phyloP scores from a whole-genome alignment of 768 basidiomycete genomes.

The Boletus rubescentipes region DNA sequence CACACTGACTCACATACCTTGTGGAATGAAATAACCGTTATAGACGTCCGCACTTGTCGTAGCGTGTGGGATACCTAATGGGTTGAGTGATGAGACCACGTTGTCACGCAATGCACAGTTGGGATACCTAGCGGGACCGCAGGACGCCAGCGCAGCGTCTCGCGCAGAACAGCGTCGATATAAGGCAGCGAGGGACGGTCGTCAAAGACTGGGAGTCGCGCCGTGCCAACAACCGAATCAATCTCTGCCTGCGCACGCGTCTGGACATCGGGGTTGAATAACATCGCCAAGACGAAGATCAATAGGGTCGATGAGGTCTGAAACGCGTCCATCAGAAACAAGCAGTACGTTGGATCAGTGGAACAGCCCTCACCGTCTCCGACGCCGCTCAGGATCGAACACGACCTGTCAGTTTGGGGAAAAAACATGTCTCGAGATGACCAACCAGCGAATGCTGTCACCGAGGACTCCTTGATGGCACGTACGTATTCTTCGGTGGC shows the following conservation, averaged over 20 bases:
- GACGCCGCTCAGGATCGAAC: constrained; percentile 22
- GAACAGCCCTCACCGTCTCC: constrained; percentile 25
- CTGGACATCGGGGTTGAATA: constrained; percentile 38
- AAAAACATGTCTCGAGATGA: not conserved
- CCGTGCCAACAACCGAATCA: constrained; percentile 29
- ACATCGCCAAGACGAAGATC: constrained; percentile 37
- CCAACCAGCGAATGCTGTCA: constrained; percentile 32
- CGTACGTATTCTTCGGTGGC: constrained; percentile 7
- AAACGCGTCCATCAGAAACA: not conserved
- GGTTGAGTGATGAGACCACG: not conserved
- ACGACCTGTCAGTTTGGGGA: not conserved
- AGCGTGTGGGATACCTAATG: constrained; percentile 33
- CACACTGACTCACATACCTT: constrained; percentile 45
- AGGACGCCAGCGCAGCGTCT: constrained; percentile 38
- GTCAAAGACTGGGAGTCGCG: constrained; percentile 32
- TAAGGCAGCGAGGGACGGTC: constrained; percentile 30
- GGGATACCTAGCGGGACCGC: constrained; percentile 33
- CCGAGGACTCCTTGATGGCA: constrained; percentile 30
- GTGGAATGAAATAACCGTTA: constrained; percentile 53
- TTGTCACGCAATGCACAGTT: not conserved
- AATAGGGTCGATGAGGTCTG: constrained; percentile 34
- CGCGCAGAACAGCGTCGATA: constrained; percentile 30
- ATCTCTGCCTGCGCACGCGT: constrained; percentile 39
- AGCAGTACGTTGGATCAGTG: not conserved
- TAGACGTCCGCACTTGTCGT: constrained; percentile 42